Evolutionary conservation across 2,329 filamentous ascomycete genomes (phyloP), one percentile per base, ranked within the genome.

Genomic region (Phialophora expanda): DNA sequence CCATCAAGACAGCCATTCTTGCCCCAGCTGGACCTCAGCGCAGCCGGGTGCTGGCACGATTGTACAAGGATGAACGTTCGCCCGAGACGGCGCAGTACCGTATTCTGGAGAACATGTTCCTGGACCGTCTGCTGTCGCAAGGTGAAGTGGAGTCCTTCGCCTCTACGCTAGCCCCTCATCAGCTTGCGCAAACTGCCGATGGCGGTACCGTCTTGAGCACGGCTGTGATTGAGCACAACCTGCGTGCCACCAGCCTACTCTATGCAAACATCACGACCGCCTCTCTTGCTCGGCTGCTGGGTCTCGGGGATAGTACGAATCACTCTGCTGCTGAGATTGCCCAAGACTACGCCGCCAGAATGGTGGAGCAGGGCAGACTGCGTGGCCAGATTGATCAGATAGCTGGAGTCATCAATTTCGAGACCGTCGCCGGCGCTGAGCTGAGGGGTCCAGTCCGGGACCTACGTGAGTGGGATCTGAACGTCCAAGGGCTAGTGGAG

Each of bases 91-190:
- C 89, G 34, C 92, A 98, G 79, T 94, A 90, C 75, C 84, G 87
- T 56, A 97, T 99, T 61, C 82, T 99, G 14, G 95, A 98, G 82
- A 98, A 98, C 83, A 98, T 99, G 87, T 97, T 96, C 78, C 84
- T 98, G 56, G 92, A 98, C 78, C 87, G 93, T 5, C 83, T 99
- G 3, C 84, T 99, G 56, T 86, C 87, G 0, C 87, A 90, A 0
- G 85, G 84, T n/a, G 95, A 99, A 79, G 92, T 97, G 50, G 87
- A 89, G 44, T 89, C 91, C 62, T 99, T 99, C 75, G 90, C 93
- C 0, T 83, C 90, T 72, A 89, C 88, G 59, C 83, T 99, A 56
- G 85, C 88, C 63, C 90, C 91, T 24, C 95, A 99, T 78, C 95
- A 99, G 79, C 87, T 97, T 1, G 95, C 95, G 26, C 89, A 87